phyloP scores from a whole-genome alignment of 169 alveolate genomes.

The Eimeria necatrix region DNA sequence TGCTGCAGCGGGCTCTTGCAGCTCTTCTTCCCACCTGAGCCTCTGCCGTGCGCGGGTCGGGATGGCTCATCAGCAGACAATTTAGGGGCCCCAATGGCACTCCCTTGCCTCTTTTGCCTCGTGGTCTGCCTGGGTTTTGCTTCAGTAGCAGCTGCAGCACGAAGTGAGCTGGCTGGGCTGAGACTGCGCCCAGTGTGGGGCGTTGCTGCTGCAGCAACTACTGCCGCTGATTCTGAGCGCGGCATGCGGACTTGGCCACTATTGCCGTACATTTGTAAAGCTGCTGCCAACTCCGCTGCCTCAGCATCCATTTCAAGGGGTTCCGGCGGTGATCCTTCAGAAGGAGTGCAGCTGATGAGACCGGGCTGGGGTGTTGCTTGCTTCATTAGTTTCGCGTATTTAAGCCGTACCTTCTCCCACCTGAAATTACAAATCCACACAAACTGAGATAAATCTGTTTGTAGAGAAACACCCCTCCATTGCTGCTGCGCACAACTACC shows the following conservation, averaged over 20 bases:
- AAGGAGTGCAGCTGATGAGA: not conserved
- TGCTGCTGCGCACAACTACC: too few relatives aligned
- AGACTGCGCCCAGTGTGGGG: not conserved
- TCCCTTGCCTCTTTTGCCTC: constrained; percentile 1
- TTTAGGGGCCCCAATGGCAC: not conserved
- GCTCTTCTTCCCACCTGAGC: not conserved
- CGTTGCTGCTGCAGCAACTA: constrained; percentile 13
- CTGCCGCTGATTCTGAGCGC: not conserved
- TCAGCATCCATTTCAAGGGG: constrained; percentile 28
- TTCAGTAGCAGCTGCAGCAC: not conserved
- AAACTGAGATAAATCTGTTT: too few relatives aligned
- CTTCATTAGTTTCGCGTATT: constrained; percentile 22
- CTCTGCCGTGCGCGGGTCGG: not conserved
- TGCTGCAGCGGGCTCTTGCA: not conserved
- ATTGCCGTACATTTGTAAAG: constrained; percentile 13
- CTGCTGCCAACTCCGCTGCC: constrained; percentile 38
- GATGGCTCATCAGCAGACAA: not conserved
- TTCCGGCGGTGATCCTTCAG: constrained; percentile 7
- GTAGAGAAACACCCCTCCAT: too few relatives aligned
- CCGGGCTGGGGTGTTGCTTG: constrained; percentile 38
- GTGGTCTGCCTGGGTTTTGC: not conserved
- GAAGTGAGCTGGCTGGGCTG: not conserved
- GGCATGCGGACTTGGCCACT: not conserved
- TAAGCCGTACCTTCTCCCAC: constrained; percentile 36
- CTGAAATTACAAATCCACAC: not conserved